Conservation (phyloP, 768 basidiomycete species). For the Leucogyrophana mollusca region DNA sequence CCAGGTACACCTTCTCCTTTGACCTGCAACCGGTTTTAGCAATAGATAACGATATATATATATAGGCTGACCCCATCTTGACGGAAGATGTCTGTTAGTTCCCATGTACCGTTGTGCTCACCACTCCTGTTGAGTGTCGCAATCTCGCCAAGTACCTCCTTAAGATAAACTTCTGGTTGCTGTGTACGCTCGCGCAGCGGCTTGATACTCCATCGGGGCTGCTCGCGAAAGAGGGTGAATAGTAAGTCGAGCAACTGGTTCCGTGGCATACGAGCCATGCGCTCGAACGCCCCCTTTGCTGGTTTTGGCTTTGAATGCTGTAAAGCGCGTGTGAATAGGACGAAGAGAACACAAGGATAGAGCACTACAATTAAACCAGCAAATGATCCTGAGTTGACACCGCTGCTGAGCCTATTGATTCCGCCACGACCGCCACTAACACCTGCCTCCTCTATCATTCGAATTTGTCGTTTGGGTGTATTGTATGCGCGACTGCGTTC, state of each 20-base stretch:
- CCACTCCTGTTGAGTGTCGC: conserved; percentile 77
- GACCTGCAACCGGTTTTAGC: conserved; percentile 29
- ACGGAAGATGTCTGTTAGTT: conserved; percentile 72
- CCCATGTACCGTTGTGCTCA: conserved; percentile 79
- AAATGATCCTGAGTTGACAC: conserved; percentile 62
- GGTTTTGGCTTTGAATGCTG: conserved; percentile 67
- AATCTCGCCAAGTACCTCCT: conserved; percentile 77
- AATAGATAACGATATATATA: neutral
- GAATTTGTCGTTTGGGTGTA: conserved; percentile 63
- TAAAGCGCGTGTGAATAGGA: conserved; percentile 8
- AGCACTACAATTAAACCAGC: conserved; percentile 64
- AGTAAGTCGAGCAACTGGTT: conserved; percentile 86
- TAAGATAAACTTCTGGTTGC: conserved; percentile 85
- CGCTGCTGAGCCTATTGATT: conserved; percentile 78
- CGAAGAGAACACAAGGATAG: conserved; percentile 5
- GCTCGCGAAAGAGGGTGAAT: conserved; percentile 74
- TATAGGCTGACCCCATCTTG: conserved; percentile 51
- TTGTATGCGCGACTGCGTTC: conserved; percentile 66
- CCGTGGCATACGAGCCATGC: conserved; percentile 88
- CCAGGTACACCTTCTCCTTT: conserved; percentile 47
- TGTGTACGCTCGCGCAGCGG: conserved; percentile 75
- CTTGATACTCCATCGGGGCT: conserved; percentile 80
- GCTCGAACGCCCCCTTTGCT: conserved; percentile 73
- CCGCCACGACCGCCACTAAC: conserved; percentile 68
- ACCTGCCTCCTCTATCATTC: conserved; percentile 71